These are phyloP conservation scores for Tricholoma sp. DNA, from an alignment of 768 basidiomycete genomes.

Conservation along the genomic window DNA sequence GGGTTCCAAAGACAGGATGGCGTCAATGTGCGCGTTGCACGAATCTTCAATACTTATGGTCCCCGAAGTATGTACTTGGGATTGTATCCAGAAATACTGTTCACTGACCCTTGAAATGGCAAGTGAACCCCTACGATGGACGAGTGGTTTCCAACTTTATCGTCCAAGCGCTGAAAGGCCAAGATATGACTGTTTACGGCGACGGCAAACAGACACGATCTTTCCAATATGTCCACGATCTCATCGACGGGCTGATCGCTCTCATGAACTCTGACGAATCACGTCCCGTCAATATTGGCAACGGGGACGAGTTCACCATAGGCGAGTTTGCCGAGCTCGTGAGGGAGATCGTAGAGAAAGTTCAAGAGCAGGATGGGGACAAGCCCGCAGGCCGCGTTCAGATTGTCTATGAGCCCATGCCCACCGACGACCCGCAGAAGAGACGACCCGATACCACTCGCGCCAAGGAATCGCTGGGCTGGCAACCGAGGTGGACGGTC, in stretches of 20 bases:
- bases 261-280: slow-evolving; percentile 95
- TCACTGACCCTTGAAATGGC: slow-evolving; percentile 12
- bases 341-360: slow-evolving; percentile 87
- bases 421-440: slow-evolving; percentile 92
- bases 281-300: slow-evolving; percentile 95
- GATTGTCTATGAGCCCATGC: slow-evolving; percentile 77
- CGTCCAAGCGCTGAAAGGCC: slow-evolving; percentile 91
- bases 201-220: slow-evolving; percentile 92
- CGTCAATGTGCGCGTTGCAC: slow-evolving; percentile 94
- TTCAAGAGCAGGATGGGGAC: slow-evolving; percentile 78
- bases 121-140: slow-evolving; percentile 95
- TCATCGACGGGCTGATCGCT: slow-evolving; percentile 87
- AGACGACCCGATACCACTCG: slow-evolving; percentile 89
- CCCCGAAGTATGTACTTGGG: slow-evolving; percentile 57
- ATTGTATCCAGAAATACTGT: slow-evolving; percentile 3
- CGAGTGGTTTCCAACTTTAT: slow-evolving; percentile 99
- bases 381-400: slow-evolving; percentile 46
- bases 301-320: slow-evolving; percentile 93
- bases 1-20: slow-evolving; percentile 93
- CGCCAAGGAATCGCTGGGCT: slow-evolving; percentile 76
- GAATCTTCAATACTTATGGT: slow-evolving; percentile 98
- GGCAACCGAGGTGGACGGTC: slow-evolving; percentile 94
- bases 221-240: slow-evolving; percentile 98
- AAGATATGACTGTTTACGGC: slow-evolving; percentile 96
- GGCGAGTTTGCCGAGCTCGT: slow-evolving; percentile 91